Evolutionary conservation across 495 filamentous ascomycete species (phyloP), one percentile per base, ranked within the genome.

Genomic region (Xylaria cubensis): DNA sequence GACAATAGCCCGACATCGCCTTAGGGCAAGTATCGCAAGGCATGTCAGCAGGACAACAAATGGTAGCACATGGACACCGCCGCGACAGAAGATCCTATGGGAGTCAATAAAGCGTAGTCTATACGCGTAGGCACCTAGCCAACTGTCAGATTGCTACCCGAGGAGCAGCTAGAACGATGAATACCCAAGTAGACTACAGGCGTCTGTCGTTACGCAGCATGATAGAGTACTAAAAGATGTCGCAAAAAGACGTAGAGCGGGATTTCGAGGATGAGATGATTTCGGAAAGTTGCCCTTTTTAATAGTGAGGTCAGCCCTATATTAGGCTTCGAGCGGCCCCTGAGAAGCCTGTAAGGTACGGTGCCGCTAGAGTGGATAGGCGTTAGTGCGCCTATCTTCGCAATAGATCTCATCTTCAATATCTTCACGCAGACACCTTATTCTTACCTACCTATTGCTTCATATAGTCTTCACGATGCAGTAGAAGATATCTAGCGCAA

Each of bases 321-420:
- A 10, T 9, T 51, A 24, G 50, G n/a, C 50, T 50, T 50, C 17
- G 19, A n/a, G 17, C 17, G 46, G 46, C 13, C 53, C 53, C 12
- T 24, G 50, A 21, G 50, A 53, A 53, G 50, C 50, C 26, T 56
- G 26, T 56, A 26, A 17, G 53, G 12, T 56, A 56, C 13, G 12
- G 53, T 51, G 53, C 24, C 53, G 53, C 53, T 56, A 56, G 53
- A 53, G 29, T 56, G 13, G 26, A 56, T 56, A 2, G 24, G 53
- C 32, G 13, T 17, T 56, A 56, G 53, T 17, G 26, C 26, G 26
- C 26, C 26, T n/a, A n/a, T n/a, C n/a, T n/a, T n/a, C n/a, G n/a
- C n/a, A n/a, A n/a, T n/a, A n/a, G n/a, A n/a, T n/a, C 36, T 39
- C 36, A 39, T 39, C 1, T 39, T 39, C 36, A 39, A 39, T 39